Conservation (phyloP, 495 filamentous ascomycete genomes). For the Aspergillus sclerotiicarbonarius region DNA sequence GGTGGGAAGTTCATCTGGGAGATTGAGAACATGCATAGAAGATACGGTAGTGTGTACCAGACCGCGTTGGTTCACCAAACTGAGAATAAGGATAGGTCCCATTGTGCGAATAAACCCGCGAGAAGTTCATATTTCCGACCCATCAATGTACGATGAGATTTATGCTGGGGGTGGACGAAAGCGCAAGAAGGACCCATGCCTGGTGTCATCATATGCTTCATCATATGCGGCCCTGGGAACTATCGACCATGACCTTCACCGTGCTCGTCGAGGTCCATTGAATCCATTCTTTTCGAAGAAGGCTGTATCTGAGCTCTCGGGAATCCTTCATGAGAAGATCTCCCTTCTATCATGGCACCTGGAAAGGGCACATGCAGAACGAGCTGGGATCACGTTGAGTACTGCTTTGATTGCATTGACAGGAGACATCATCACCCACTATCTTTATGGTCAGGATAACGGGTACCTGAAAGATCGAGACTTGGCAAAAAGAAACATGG, state of each 20-base stretch:
- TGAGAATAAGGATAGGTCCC: conserved; percentile 34
- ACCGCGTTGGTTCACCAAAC: too few relatives aligned
- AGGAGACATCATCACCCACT: conserved; percentile 42
- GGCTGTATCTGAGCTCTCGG: background rate
- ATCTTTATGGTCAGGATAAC: conserved; percentile 40
- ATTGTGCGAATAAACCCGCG: conserved; percentile 51
- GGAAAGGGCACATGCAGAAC: conserved; percentile 22
- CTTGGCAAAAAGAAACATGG: conserved; percentile 2
- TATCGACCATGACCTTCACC: conserved; percentile 23
- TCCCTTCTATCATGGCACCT: conserved; percentile 24
- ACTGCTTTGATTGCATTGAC: conserved; percentile 39
- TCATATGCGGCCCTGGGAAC: conserved; percentile 14
- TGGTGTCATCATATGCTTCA: conserved; percentile 17
- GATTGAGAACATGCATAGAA: conserved; percentile 40
- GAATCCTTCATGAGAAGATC: background rate
- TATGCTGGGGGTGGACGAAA: conserved; percentile 22
- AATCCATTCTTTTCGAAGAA: conserved; percentile 27
- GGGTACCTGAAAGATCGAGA: conserved; percentile 21
- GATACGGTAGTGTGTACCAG: conserved; percentile 24
- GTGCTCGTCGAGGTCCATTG: conserved; percentile 21
- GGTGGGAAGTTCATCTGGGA: conserved; percentile 37
- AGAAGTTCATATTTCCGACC: conserved; percentile 47
- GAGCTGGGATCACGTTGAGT: conserved; percentile 26
- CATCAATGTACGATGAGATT: conserved; percentile 32
- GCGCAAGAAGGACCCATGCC: conserved; percentile 22